These are phyloP conservation scores for Somion occarium DNA, from an alignment of 1,284 basidiomycete species.

Conservation along the genomic window DNA sequence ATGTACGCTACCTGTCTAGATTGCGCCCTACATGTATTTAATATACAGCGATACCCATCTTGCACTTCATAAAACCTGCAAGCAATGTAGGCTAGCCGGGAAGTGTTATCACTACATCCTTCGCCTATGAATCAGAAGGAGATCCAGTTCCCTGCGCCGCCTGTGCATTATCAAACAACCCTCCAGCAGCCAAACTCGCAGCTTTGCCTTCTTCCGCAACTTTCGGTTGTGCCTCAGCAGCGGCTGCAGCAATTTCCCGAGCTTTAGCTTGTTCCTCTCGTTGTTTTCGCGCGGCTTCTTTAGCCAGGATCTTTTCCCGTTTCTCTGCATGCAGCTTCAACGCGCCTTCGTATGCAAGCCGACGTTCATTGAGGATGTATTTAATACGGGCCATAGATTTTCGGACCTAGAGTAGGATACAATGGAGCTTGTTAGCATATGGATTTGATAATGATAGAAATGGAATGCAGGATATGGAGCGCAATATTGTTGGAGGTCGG, in stretches of 20 bases:
- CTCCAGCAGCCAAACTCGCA: slow-evolving; percentile 21
- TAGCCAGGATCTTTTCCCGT: slow-evolving; percentile 16
- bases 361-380: slow-evolving; percentile 87
- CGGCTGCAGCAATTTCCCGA: slow-evolving; percentile 1
- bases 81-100: too few species aligned
- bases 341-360: slow-evolving; percentile 76
- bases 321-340: slow-evolving; percentile 38
- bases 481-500: not conserved
- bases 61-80: too few species aligned
- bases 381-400: slow-evolving; percentile 99
- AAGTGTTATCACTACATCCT: too few species aligned
- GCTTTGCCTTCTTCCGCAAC: slow-evolving; percentile 21
- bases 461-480: not conserved
- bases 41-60: too few species aligned
- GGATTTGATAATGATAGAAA: not conserved
- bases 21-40: too few species aligned
- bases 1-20: too few species aligned
- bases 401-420: slow-evolving; percentile 55
- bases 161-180: slow-evolving; percentile 21
- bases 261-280: slow-evolving; percentile 9
- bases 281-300: slow-evolving; percentile 3
- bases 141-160: not conserved
- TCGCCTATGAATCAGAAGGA: too few species aligned
- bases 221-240: not conserved
- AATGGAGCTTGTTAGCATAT: slow-evolving; percentile 6